These are phyloP conservation scores for Cercospora nicotianae DNA, from an alignment of 2,329 filamentous ascomycete species.

Conservation along the genomic window DNA sequence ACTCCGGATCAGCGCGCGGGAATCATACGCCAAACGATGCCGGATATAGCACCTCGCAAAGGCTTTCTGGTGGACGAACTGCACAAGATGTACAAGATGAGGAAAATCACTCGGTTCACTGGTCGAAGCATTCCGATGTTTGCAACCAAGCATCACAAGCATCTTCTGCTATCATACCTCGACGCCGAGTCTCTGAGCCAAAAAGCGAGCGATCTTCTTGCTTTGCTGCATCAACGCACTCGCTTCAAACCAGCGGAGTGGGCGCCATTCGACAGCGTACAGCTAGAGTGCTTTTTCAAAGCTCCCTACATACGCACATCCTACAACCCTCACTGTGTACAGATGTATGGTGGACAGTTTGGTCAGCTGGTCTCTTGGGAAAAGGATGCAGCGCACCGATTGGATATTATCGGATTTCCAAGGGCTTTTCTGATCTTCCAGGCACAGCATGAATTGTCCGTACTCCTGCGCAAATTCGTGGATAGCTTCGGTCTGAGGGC, in stretches of 20 bases:
- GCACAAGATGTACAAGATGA: too few species aligned
- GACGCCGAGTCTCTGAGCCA: slow-evolving; percentile 17
- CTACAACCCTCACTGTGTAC: slow-evolving; percentile 20
- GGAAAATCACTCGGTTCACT: too few species aligned
- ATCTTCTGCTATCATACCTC: slow-evolving; percentile 21
- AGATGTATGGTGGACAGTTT: slow-evolving; percentile 17
- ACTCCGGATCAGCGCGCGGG: too few species aligned
- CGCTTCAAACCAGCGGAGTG: slow-evolving; percentile 11
- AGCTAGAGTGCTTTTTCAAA: slow-evolving; percentile 8
- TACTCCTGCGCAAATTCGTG: slow-evolving; percentile 22
- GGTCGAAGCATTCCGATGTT: background rate
- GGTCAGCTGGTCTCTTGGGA: slow-evolving; percentile 26
- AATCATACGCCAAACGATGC: too few species aligned
- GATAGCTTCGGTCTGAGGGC: too few species aligned
- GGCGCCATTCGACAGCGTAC: slow-evolving; percentile 19
- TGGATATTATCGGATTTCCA: slow-evolving; percentile 30
- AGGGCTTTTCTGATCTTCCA: slow-evolving; percentile 27
- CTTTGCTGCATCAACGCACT: slow-evolving; percentile 22
- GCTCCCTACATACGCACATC: background rate
- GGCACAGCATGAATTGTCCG: slow-evolving; percentile 25
- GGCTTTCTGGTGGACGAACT: background rate
- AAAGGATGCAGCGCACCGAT: slow-evolving; percentile 19
- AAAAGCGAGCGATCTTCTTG: slow-evolving; percentile 13
- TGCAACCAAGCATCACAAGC: background rate
- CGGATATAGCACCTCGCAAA: background rate